Conservation (phyloP, 1,284 basidiomycete genomes). For the Singerocomus inundabilis region DNA sequence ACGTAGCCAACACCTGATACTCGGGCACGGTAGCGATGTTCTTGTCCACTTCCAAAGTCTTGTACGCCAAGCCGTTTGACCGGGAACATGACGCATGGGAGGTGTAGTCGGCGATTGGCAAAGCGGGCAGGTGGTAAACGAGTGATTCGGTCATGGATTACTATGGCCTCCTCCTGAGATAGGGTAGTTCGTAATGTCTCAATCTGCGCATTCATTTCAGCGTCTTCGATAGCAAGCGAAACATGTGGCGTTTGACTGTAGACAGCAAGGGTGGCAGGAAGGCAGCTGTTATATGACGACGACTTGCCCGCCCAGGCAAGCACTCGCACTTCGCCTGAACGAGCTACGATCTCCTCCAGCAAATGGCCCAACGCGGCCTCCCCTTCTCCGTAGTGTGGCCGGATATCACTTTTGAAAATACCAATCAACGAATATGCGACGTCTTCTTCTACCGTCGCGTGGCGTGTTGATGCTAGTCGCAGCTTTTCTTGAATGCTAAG, state of each 20-base stretch:
- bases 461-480: conserved; percentile 1
- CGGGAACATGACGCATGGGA: conserved; percentile 2
- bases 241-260: neutral
- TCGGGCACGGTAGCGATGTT: neutral
- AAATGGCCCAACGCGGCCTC: neutral
- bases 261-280: neutral
- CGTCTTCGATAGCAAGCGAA: neutral
- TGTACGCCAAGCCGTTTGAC: neutral
- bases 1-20: neutral
- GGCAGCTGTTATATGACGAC: conserved; percentile 7
- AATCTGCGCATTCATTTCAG: neutral
- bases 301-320: conserved; percentile 1
- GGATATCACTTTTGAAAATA: conserved; percentile 6
- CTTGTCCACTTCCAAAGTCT: neutral
- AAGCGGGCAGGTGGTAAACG: conserved; percentile 1
- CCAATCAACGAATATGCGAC: neutral
- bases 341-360: conserved; percentile 5
- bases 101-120: neutral
- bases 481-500: neutral
- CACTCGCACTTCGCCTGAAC: conserved; percentile 1
- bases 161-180: neutral
- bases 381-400: conserved; percentile 3
- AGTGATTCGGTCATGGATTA: neutral
- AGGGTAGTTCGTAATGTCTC: neutral
- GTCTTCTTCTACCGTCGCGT: neutral